These are phyloP conservation scores for Phialophora chinensis DNA, from an alignment of 2,329 filamentous ascomycete genomes.

Conservation along the genomic window DNA sequence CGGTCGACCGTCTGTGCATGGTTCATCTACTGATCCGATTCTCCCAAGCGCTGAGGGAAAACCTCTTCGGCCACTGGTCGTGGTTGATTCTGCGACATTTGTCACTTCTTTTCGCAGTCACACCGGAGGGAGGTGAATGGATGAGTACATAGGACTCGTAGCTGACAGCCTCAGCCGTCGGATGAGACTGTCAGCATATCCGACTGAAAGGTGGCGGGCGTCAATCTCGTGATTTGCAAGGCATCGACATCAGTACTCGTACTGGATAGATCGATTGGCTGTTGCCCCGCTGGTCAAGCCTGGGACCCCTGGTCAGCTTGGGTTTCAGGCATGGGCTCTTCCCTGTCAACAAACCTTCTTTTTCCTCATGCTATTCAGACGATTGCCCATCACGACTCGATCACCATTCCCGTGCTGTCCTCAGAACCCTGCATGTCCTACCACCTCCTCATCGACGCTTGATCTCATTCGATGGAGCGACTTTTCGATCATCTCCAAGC, in stretches of 20 bases:
- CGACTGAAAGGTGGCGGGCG: background rate
- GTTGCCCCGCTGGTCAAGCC: background rate
- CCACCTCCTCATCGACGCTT: background rate
- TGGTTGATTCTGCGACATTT: background rate
- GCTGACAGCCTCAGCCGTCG: background rate
- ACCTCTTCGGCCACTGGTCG: background rate
- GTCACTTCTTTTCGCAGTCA: background rate
- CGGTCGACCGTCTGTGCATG: background rate
- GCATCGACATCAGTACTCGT: background rate
- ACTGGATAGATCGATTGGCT: background rate
- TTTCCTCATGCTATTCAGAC: background rate
- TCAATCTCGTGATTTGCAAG: background rate
- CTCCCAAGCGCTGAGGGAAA: background rate
- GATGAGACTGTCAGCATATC: constrained; percentile 1
- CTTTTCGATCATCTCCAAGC: constrained; percentile 2
- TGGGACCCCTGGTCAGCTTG: background rate
- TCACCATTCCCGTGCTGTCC: background rate
- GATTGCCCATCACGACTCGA: constrained; percentile 2
- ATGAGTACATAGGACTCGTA: too few relatives aligned
- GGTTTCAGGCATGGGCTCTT: background rate
- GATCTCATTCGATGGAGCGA: constrained; percentile 1
- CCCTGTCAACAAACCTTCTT: constrained; percentile 3
- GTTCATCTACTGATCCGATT: background rate
- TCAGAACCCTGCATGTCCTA: constrained; percentile 2
- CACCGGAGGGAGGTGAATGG: background rate